Evolutionary conservation across 2,329 filamentous ascomycete species (phyloP), one percentile per base, ranked within the genome.

Genomic region (Talaromyces sp.): DNA sequence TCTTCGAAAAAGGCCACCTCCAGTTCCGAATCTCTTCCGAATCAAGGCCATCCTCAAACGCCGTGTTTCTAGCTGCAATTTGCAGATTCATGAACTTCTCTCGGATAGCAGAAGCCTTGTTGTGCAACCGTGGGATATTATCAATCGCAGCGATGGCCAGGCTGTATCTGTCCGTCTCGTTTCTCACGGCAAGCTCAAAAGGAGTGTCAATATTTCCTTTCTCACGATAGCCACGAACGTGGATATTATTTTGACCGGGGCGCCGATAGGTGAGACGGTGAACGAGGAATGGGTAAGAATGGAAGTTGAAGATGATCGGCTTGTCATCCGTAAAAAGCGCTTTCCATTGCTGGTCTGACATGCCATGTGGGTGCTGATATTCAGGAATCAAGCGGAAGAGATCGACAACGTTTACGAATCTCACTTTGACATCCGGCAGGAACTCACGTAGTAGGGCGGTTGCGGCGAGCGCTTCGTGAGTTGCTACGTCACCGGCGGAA

Each of bases 181-280:
- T 93, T 66, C 90, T 84, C 73, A 93, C 91, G 33, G 90, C 90
- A 68, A 93, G 80, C 78, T 92, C 90, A 22, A 93, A 86, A 1
- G 90, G 90, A 0, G 90, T 93, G 74, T 93, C 89, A 70, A 93
- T 93, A 75, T 93, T 93, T 56, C 90, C 90, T 84, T 93, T 93
- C 81, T 93, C 90, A 73, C 85, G 88, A 81, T 93, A 93, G 1
- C 90, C 90, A 37, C 88, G 83, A n/a, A 93, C 90, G 71, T 91
- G 87, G 68, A 93, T 77, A 76, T 90, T 87, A 54, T 82, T 74
- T 74, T 84, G 86, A 5, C 89, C 90, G 1, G 87, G 88, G 0
- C 90, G 87, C 79, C 90, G 89, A 80, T 92, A 93, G 0, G 89
- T 90, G 70, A 93, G 78, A 60, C 90, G 84, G 79, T 93, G 90